Conservation (phyloP, 331 rosid genomes). For the Quercus tomentella region DNA sequence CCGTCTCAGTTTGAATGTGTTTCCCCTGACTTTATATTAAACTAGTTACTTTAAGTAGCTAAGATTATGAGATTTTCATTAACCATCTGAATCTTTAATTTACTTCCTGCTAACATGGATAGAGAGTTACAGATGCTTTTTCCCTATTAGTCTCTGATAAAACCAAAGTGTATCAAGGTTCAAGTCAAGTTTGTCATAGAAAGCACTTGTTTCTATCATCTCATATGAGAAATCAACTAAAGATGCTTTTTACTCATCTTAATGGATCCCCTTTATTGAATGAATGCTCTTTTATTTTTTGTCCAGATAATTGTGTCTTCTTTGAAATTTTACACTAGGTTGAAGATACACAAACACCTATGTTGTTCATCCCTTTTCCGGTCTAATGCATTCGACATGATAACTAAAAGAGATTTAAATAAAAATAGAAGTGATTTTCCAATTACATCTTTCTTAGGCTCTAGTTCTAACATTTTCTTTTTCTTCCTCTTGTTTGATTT, state of each 20-base stretch:
- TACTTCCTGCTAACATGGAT: neutral
- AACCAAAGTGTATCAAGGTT: neutral
- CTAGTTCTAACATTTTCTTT: conserved; percentile 2
- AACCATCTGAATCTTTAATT: neutral
- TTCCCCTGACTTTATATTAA: neutral
- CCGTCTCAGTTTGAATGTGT: neutral
- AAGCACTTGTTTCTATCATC: neutral
- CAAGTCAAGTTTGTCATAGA: neutral
- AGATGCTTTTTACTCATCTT: neutral
- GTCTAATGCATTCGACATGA: neutral
- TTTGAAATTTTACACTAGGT: neutral
- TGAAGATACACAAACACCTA: neutral
- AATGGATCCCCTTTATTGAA: neutral
- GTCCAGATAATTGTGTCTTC: neutral
- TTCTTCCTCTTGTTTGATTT: conserved; percentile 6
- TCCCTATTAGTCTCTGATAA: neutral
- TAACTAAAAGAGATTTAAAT: too few relatives aligned
- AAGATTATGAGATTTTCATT: neutral
- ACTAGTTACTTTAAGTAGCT: neutral
- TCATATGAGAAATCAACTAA: neutral
- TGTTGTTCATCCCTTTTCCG: neutral
- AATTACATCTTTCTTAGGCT: neutral
- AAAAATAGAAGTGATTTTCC: too few relatives aligned
- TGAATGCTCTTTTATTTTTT: neutral
- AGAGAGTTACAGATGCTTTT: neutral